Conservation (phyloP, 345 rosid genomes). For the Carallia pectinifolia region DNA sequence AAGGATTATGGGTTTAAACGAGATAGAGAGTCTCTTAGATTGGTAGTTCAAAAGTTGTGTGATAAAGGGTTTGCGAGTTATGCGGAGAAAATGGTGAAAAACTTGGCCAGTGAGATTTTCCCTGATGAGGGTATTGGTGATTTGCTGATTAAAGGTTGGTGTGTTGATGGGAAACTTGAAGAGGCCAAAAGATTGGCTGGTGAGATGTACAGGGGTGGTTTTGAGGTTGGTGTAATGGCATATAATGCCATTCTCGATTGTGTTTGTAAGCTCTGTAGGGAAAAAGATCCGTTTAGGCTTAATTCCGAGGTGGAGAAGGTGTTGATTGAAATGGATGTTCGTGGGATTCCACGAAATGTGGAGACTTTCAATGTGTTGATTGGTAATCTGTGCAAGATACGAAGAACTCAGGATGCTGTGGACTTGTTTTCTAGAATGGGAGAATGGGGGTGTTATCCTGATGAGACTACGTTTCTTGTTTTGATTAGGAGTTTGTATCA, state of each 20-base stretch:
- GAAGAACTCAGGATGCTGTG: constrained; percentile 82
- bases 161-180: constrained; percentile 76
- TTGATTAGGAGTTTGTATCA: constrained; percentile 79
- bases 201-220: constrained; percentile 95
- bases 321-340: constrained; percentile 74
- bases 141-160: constrained; percentile 87
- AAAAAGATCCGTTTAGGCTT: constrained; percentile 72
- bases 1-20: constrained; percentile 69
- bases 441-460: constrained; percentile 78
- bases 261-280: constrained; percentile 82
- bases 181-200: constrained; percentile 85
- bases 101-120: constrained; percentile 71
- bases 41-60: constrained; percentile 68
- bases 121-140: constrained; percentile 85
- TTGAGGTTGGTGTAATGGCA: constrained; percentile 66
- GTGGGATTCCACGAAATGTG: constrained; percentile 83
- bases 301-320: constrained; percentile 70
- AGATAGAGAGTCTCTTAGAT: constrained; percentile 53
- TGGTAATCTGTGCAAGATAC: constrained; percentile 67
- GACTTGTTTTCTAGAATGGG: constrained; percentile 69
- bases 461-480: constrained; percentile 59
- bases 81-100: constrained; percentile 90
- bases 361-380: constrained; percentile 85
- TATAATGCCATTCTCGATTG: constrained; percentile 81
- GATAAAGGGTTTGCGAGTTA: constrained; percentile 63